Evolutionary conservation across 352 stramenopile species (phyloP).

Genomic region (Pythium plurisporium): DNA sequence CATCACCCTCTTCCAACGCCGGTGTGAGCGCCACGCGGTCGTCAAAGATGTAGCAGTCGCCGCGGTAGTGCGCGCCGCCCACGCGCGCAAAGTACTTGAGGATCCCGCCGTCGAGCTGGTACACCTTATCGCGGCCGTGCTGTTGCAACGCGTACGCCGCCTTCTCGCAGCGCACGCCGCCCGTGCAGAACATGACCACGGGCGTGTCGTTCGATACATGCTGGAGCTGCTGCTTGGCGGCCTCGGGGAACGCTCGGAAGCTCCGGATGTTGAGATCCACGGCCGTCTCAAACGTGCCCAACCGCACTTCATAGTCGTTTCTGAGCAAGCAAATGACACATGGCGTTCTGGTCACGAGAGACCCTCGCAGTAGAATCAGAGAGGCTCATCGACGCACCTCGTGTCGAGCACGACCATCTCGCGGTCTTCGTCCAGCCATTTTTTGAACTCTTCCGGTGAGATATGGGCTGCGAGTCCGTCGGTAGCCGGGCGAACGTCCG

Average conservation of each 20-base stretch:
- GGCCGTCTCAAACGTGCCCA: constrained; percentile 69
- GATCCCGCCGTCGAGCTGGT: constrained; percentile 72
- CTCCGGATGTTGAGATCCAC: constrained; percentile 68
- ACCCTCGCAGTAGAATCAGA: too few relatives aligned
- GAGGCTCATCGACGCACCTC: constrained; percentile 37
- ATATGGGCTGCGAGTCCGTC: constrained; percentile 56
- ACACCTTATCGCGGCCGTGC: constrained; percentile 52
- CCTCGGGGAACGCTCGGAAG: constrained; percentile 53
- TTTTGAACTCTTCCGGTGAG: constrained; percentile 57
- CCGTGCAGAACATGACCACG: constrained; percentile 81
- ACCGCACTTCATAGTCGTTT: constrained; percentile 74
- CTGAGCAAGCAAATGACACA: constrained; percentile 12
- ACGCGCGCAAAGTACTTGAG: constrained; percentile 80
- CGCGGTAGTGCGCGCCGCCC: constrained; percentile 58
- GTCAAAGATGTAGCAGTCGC: constrained; percentile 81
- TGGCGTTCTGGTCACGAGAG: too few relatives aligned
- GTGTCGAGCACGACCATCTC: constrained; percentile 70
- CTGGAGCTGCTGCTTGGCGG: constrained; percentile 35
- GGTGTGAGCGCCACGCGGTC: constrained; percentile 66
- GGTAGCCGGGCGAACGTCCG: constrained; percentile 34
- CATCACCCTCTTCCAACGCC: constrained; percentile 38
- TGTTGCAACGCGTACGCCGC: constrained; percentile 57
- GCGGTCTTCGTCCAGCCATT: constrained; percentile 58
- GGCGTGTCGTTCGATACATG: constrained; percentile 61
- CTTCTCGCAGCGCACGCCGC: constrained; percentile 71